Base-by-base conservation (phyloP, 345 rosid species). In the Schrenkiella parvula region DNA sequence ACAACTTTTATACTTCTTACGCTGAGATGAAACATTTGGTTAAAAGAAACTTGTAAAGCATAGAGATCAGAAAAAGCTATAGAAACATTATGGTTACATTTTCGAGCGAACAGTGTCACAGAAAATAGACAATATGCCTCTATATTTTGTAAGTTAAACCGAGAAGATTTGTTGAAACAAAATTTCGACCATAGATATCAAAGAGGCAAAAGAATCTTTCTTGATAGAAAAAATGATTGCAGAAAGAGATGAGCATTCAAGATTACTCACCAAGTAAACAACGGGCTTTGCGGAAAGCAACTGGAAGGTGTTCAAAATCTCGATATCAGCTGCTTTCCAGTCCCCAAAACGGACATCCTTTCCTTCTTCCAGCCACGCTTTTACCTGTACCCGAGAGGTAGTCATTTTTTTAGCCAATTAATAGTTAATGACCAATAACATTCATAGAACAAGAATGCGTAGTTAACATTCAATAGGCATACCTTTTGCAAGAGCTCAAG, bases 271-370 rank as follows among this genome's bases (percentile, higher is more conserved):
- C 88, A 95, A 78, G 86, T 95, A 95, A 80, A 91, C 99, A 64
- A 95, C 96, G 39, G 97, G 95, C 82, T 95, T 95, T 50, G 98
- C 99, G 22, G 95, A 84, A 60, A 95, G 98, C 93, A 95, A 77
- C 60, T 95, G 97, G 80, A 95, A 95, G 43, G 93, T 84, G 79
- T 95, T 91, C 66, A 95, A 47, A 69, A 95, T 88, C 89, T 95
- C 99, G 58, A 91, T 80, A 55, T 89, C 98, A 82, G 96, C 92
- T 68, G 98, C 84, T 74, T 95, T 95, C 99, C 99, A 95, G 47
- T 95, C 99, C 72, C 97, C 99, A 21, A 95, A 77, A 35, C 96
- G 93, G 52, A 95, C 82, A 75, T 91, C 98, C 73, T 95, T 91
- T 69, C 82, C 98, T 18, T 86, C 96, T 78, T 82, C 80, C 57